Evolutionary conservation across 1,284 basidiomycete genomes (phyloP).

Genomic region (Tilletia walkeri): DNA sequence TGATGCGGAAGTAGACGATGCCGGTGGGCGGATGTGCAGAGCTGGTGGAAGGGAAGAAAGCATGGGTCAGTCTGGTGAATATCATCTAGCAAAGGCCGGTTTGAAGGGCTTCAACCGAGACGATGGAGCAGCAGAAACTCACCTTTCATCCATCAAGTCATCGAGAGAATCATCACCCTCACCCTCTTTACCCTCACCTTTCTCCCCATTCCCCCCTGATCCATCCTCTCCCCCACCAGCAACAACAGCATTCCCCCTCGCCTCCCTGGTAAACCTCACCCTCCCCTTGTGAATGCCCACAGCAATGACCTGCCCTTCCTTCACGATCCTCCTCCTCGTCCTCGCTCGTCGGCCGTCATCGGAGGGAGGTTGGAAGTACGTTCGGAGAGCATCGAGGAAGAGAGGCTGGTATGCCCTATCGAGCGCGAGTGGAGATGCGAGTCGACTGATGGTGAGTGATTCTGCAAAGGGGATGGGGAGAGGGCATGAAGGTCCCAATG

Average conservation of each 20-base stretch:
- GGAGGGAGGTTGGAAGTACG: constrained; percentile 64
- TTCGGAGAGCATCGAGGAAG: constrained; percentile 69
- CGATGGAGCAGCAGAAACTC: no score
- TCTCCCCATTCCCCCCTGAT: constrained; percentile 25
- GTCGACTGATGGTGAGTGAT: constrained; percentile 71
- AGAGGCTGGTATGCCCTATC: constrained; percentile 71
- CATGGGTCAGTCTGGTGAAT: neutral
- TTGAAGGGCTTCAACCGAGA: neutral
- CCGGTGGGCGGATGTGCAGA: constrained; percentile 50
- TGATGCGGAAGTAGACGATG: constrained; percentile 74
- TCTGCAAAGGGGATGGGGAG: constrained; percentile 50
- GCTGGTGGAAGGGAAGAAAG: neutral
- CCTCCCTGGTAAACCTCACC: constrained; percentile 42
- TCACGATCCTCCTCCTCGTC: constrained; percentile 64
- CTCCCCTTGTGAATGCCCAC: constrained; percentile 65
- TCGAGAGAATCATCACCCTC: neutral
- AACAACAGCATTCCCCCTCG: constrained; percentile 30
- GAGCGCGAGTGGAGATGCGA: constrained; percentile 76
- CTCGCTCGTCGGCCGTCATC: neutral
- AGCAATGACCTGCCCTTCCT: constrained; percentile 76
- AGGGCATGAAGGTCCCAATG: constrained; percentile 25
- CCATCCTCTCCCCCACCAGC: constrained; percentile 55
- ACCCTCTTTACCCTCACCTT: constrained; percentile 14
- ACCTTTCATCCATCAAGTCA: neutral
- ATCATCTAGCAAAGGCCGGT: neutral